These are phyloP conservation scores for Suillus variegatus DNA, from an alignment of 768 basidiomycete genomes.

Conservation along the genomic window DNA sequence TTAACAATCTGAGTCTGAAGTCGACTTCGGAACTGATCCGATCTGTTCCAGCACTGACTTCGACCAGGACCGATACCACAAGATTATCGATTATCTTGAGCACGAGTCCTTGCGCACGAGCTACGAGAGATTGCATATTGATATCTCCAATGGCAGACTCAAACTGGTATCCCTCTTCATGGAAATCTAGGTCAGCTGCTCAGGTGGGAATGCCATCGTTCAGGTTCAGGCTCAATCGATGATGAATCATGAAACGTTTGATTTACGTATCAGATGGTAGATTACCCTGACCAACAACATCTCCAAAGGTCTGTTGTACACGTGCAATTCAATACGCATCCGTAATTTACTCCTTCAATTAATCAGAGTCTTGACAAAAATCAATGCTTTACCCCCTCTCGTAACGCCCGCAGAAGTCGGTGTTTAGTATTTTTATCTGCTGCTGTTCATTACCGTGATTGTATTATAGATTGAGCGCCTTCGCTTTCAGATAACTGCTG, in stretches of 20 bases:
- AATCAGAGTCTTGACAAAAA: constrained; percentile 73
- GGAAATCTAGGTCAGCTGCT: constrained; percentile 74
- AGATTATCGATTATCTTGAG: too few relatives aligned
- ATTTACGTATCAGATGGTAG: constrained; percentile 52
- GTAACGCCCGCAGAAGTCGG: constrained; percentile 91
- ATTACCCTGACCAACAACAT: constrained; percentile 65
- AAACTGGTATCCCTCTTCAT: constrained; percentile 74
- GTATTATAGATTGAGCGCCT: constrained; percentile 73
- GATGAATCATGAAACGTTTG: background rate
- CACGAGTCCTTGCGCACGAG: background rate
- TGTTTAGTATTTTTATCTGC: background rate
- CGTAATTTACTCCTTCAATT: background rate
- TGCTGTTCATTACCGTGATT: constrained; percentile 27
- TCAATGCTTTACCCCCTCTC: constrained; percentile 80
- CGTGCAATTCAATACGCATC: background rate
- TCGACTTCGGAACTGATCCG: background rate
- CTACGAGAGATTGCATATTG: background rate
- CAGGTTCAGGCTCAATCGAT: constrained; percentile 1
- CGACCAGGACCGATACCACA: too few relatives aligned
- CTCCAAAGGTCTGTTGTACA: constrained; percentile 51
- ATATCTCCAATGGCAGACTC: constrained; percentile 5
- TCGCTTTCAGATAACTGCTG: constrained; percentile 74
- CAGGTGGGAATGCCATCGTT: constrained; percentile 51
- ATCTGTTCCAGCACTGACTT: background rate
- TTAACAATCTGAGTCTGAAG: background rate